Base-by-base conservation (phyloP, 2,329 filamentous ascomycete species). In the Penicillium palitans region DNA sequence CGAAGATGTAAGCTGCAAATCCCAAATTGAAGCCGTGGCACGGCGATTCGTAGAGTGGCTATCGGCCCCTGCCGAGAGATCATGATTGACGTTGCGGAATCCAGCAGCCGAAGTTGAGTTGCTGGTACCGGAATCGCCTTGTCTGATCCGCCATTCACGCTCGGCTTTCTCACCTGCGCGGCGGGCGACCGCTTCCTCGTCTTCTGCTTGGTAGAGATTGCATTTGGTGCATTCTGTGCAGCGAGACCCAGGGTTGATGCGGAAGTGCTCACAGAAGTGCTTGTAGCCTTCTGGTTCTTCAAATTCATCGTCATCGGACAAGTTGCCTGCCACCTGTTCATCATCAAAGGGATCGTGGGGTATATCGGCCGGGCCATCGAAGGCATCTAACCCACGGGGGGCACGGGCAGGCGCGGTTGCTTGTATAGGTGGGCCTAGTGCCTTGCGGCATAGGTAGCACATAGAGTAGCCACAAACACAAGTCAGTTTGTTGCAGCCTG, bases 381-480 rank as follows among this genome's bases (percentile, higher is more conserved):
- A 79, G 47, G 89, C 85, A 68, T 64, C 57, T 41, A 64, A 52
- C 5, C 37, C 47, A 6, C 48, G 53, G 13, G 39, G 35, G 8
- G 8, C 56, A 35, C 52, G 55, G 29, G 40, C 42, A 19, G 27
- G 50, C 51, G 25, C 39, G 7, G 57, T 37, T n/a, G 40, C 27
- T 42, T 61, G 65, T 9, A 69, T 29, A 1, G 66, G 69, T 42
- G 72, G 63, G 1, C 72, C 72, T 2, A 79, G 68, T 21, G 91
- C 87, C 66, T 88, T 88, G 41, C 95, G 90, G 75, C 95, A 99
- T 47, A 98, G 86, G 71, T 99, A 99, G 74, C 95, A 99, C 93
- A 98, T 98, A 67, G 90, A 89, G 77, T 98, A 98, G 9, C 95
- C 95, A 76, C 95, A 99, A 17, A 92, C 87, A 72, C 95, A 98